phyloP scores from a whole-genome alignment of 2,329 filamentous ascomycete genomes.

The Grosmannia penicillata region DNA sequence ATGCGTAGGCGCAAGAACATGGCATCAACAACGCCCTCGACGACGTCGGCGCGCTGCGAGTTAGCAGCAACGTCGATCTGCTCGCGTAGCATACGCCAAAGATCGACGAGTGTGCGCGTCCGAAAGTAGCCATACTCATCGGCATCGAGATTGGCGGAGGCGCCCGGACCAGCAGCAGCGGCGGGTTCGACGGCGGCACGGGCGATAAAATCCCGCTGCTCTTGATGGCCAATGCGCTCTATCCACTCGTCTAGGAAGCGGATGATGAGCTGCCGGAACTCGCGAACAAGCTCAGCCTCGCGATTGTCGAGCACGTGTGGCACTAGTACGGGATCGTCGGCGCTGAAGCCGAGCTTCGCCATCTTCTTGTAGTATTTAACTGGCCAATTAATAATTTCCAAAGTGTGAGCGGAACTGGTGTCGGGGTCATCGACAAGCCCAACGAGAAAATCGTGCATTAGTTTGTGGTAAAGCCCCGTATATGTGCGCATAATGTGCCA shows the following conservation, averaged over 20 bases:
- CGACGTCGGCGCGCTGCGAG: slow-evolving; percentile 75
- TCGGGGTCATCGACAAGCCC: slow-evolving; percentile 71
- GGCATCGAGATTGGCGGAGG: slow-evolving; percentile 62
- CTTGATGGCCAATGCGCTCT: slow-evolving; percentile 74
- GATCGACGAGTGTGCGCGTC: slow-evolving; percentile 79
- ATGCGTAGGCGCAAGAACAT: slow-evolving; percentile 81
- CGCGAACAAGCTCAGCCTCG: slow-evolving; percentile 77
- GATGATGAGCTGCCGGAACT: slow-evolving; percentile 91
- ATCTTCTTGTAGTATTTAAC: slow-evolving; percentile 96
- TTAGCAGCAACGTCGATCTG: slow-evolving; percentile 75
- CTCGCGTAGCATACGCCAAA: slow-evolving; percentile 96
- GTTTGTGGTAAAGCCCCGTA: slow-evolving; percentile 74
- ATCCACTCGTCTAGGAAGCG: slow-evolving; percentile 96
- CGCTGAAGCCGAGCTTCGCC: slow-evolving; percentile 68
- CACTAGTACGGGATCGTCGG: slow-evolving; percentile 47
- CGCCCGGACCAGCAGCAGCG: slow-evolving; percentile 23
- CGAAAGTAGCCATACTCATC: slow-evolving; percentile 85
- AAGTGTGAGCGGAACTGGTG: slow-evolving; percentile 71
- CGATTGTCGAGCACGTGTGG: slow-evolving; percentile 85
- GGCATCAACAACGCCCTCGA: slow-evolving; percentile 88
- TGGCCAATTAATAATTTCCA: slow-evolving; percentile 88
- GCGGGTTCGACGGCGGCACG: slow-evolving; percentile 37
- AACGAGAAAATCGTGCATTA: slow-evolving; percentile 91
- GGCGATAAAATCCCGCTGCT: slow-evolving; percentile 66
- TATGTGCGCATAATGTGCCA: slow-evolving; percentile 94